Evolutionary conservation across 352 stramenopile genomes (phyloP).

Genomic region (Elongisporangium undulatum): DNA sequence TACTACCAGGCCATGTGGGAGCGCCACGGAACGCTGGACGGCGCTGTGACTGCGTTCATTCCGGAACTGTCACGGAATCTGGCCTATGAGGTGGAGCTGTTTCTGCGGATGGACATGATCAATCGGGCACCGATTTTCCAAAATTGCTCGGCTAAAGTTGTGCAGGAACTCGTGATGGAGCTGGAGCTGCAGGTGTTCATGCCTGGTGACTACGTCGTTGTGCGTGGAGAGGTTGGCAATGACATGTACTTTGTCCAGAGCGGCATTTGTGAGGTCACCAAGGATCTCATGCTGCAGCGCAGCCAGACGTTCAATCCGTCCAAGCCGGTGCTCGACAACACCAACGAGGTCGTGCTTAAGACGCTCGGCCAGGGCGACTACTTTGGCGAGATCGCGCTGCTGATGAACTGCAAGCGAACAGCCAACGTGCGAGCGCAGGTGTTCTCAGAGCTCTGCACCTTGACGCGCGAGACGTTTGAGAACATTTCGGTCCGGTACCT

Average conservation of each 20-base stretch:
- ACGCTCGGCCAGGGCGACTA: conserved; percentile 69
- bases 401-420: conserved; percentile 85
- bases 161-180: conserved; percentile 81
- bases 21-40: conserved; percentile 73
- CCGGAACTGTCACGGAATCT: conserved; percentile 78
- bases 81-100: conserved; percentile 80
- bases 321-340: conserved; percentile 8
- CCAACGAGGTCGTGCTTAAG: conserved; percentile 54
- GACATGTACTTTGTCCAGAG: conserved; percentile 90
- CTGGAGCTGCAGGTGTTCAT: conserved; percentile 83
- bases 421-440: conserved; percentile 67
- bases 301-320: conserved; percentile 5
- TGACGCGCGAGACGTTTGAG: conserved; percentile 75
- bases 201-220: conserved; percentile 80
- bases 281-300: conserved; percentile 28
- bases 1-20: conserved; percentile 89
- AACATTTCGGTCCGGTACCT: conserved; percentile 70
- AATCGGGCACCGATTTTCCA: conserved; percentile 82
- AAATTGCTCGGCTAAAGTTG: conserved; percentile 75
- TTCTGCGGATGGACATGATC: conserved; percentile 86
- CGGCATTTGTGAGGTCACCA: conserved; percentile 75
- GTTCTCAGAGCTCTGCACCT: conserved; percentile 73
- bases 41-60: conserved; percentile 69
- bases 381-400: conserved; percentile 75
- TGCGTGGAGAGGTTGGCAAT: conserved; percentile 75